phyloP scores from a whole-genome alignment of 306 rosid genomes.

The Lathyrus aphaca region DNA sequence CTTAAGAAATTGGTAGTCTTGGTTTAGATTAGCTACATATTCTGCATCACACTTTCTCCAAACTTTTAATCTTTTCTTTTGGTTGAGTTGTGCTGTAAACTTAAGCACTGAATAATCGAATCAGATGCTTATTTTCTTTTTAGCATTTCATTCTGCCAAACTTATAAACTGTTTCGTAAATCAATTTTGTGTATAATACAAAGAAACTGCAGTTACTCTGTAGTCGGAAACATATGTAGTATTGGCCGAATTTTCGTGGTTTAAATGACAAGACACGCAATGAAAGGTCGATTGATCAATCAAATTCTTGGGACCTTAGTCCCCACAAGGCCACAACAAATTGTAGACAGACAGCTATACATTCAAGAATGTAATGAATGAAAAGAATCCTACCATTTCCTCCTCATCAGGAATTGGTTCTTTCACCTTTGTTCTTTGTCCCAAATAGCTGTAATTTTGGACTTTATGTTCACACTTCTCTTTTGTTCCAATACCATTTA shows the following conservation, averaged over 20 bases:
- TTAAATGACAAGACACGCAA: background rate
- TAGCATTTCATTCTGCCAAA: background rate
- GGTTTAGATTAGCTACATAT: background rate
- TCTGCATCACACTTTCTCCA: slow-evolving; percentile 19
- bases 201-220: too few species aligned
- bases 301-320: background rate
- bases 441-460: background rate
- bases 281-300: background rate
- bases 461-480: background rate
- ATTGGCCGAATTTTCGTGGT: too few species aligned
- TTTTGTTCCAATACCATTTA: slow-evolving; percentile 11
- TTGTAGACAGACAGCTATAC: background rate
- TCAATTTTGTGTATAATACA: background rate
- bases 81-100: slow-evolving; percentile 34
- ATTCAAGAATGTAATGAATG: slow-evolving; percentile 19
- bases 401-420: slow-evolving; percentile 24
- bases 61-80: slow-evolving; percentile 21
- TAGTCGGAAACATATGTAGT: too few species aligned
- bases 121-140: slow-evolving; percentile 41
- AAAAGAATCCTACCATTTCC: slow-evolving; percentile 25
- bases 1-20: background rate
- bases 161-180: background rate
- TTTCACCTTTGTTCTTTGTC: slow-evolving; percentile 31
- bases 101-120: slow-evolving; percentile 51
- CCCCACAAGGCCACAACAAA: background rate